Base-by-base conservation (phyloP, 2,329 filamentous ascomycete species). In the Xylaria sp. region DNA sequence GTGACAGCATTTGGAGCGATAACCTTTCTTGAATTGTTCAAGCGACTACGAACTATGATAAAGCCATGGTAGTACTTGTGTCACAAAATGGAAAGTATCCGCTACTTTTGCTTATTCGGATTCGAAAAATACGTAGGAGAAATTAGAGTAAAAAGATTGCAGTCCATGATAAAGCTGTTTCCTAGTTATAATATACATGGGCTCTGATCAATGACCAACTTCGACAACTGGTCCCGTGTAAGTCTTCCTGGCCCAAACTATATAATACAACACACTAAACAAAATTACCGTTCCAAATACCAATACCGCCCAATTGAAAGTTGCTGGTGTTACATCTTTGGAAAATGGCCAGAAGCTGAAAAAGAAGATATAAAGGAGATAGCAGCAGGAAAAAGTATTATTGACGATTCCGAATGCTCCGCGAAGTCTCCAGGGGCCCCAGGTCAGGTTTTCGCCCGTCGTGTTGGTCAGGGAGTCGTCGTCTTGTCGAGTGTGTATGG, bases 321-420 rank as follows among this genome's bases (percentile, higher is more conserved):
- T 69, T 37, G 68, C 44, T 1, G 64, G 65, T 13, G 65, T 71
- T 3, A 70, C 67, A 5, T 71, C 66, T 21, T 52, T 54, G 19
- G 23, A 17, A 1, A 67, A 31, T 3, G 68, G 68, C 65, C 68
- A 70, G 61, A 71, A 71, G 55, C 68, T 71, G 41, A 70, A 71
- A 27, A 71, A 67, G 33, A 71, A 64, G 37, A 68, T 48, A 35
- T 68, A 69, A 4, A 63, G 9, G 0, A 71, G 62, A 33, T 67
- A 70, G 4, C 21, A 49, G 37, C 67, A 71, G 0, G 63, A 61
- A 37, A 71, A 69, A 7, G 58, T 58, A 25, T 71, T 71, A 38
- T 71, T 68, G 41, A 53, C 65, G 19, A 64, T 64, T 13, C 68
- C 67, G 4, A 70, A 46, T 3, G n/a, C 29, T 9, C 67, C 67